Evolutionary conservation across 2,329 filamentous ascomycete species (phyloP).

Genomic region (Trichophyton verrucosum): DNA sequence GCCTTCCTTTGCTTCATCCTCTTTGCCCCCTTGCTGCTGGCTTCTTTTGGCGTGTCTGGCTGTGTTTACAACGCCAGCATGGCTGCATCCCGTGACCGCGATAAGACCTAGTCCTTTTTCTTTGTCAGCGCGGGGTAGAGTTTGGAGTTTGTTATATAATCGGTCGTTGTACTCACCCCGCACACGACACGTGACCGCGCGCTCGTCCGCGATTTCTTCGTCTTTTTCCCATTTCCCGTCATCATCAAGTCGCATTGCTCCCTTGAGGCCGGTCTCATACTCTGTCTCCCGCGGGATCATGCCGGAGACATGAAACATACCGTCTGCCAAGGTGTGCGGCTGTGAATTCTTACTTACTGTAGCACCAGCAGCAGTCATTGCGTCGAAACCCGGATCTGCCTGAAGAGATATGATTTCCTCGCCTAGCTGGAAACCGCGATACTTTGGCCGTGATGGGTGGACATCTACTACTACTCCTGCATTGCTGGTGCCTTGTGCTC

Average conservation of each 20-base stretch:
- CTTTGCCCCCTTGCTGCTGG: slow-evolving; percentile 22
- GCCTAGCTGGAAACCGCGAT: slow-evolving; percentile 36
- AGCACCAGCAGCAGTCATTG: slow-evolving; percentile 35
- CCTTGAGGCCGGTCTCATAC: slow-evolving; percentile 39
- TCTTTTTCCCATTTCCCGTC: slow-evolving; percentile 19
- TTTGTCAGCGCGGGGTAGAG: not conserved
- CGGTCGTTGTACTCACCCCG: slow-evolving; percentile 29
- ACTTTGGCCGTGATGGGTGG: slow-evolving; percentile 42
- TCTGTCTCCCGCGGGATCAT: slow-evolving; percentile 39
- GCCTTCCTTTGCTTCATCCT: slow-evolving; percentile 26
- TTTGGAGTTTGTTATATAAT: not conserved
- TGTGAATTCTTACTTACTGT: slow-evolving; percentile 28
- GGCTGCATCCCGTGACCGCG: slow-evolving; percentile 45
- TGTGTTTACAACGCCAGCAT: slow-evolving; percentile 44
- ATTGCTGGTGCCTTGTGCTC: slow-evolving; percentile 16
- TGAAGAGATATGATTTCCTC: slow-evolving; percentile 38
- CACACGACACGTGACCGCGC: slow-evolving; percentile 42
- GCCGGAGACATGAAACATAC: slow-evolving; percentile 43
- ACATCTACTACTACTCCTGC: slow-evolving; percentile 34
- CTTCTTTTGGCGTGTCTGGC: slow-evolving; percentile 31
- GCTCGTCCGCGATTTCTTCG: slow-evolving; percentile 40
- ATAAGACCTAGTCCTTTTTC: slow-evolving; percentile 38
- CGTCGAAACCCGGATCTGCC: slow-evolving; percentile 41
- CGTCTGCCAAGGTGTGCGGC: slow-evolving; percentile 37
- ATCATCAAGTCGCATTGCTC: slow-evolving; percentile 32